A percentile compares a stretch with the other conserved stretches of the same genome.
Evolutionary conservation across 768 basidiomycete genomes (phyloP).

Genomic region (Megacollybia marginata): DNA sequence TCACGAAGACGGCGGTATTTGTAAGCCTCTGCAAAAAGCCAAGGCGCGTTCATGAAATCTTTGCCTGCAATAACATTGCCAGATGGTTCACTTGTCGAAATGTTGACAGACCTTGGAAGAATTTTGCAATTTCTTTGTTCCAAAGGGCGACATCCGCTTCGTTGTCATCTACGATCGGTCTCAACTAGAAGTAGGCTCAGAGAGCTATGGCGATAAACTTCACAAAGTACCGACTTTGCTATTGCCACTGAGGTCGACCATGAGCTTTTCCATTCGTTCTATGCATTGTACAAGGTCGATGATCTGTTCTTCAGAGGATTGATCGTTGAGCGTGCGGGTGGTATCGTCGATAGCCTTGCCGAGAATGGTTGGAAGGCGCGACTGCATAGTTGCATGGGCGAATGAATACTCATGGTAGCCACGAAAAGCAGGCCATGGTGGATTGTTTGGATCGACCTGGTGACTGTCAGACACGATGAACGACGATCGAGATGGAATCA

Average conservation of each 20-base stretch:
- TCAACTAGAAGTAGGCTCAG: no score
- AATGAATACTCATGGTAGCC: conserved; percentile 81
- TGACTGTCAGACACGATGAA: neutral
- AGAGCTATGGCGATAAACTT: no score
- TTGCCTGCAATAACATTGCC: conserved; percentile 40
- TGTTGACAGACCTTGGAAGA: conserved; percentile 61
- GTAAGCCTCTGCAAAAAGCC: conserved; percentile 95
- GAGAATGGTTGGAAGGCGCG: conserved; percentile 90
- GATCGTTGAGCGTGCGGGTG: conserved; percentile 80
- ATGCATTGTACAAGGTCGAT: conserved; percentile 82
- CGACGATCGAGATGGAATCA: neutral
- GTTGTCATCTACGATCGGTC: conserved; percentile 70
- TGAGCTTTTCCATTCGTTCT: conserved; percentile 83
- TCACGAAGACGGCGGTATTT: conserved; percentile 89
- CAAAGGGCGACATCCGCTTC: conserved; percentile 91
- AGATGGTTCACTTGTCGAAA: neutral
- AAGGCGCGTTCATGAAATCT: conserved; percentile 93
- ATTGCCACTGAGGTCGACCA: conserved; percentile 80
- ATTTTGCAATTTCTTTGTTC: conserved; percentile 97
- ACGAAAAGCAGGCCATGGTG: conserved; percentile 76
- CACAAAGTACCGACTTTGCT: conserved; percentile 62
- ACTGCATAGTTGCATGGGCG: conserved; percentile 91
- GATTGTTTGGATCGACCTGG: conserved; percentile 77
- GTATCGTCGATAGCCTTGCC: conserved; percentile 94
- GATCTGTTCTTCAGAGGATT: conserved; percentile 76